Conservation (phyloP, 495 filamentous ascomycete genomes). For the Penicillium ucsense region DNA sequence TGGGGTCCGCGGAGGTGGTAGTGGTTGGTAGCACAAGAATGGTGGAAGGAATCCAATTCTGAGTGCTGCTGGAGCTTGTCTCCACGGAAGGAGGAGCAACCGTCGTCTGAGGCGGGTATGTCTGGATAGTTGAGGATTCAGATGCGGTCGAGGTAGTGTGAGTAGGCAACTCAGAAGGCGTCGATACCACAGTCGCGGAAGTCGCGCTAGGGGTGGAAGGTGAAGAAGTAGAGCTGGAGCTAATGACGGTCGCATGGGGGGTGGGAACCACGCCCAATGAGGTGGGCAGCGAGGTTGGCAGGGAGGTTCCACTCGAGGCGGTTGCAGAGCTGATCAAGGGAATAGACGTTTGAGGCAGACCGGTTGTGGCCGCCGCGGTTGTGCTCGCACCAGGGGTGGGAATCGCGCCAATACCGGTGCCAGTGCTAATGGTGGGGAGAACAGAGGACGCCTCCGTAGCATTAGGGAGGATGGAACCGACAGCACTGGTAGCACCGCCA, state of each 20-base stretch:
- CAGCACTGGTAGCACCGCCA: slow-evolving; percentile 2
- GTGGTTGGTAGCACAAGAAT: slow-evolving; percentile 16
- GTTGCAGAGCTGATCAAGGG: slow-evolving; percentile 12
- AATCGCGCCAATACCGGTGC: slow-evolving; percentile 9
- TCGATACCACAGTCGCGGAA: too few relatives aligned
- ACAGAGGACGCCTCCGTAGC: not conserved
- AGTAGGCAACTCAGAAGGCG: too few relatives aligned
- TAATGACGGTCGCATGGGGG: slow-evolving; percentile 10
- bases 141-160: slow-evolving; percentile 3
- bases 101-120: slow-evolving; percentile 11
- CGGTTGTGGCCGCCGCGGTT: not conserved
- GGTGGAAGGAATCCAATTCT: slow-evolving; percentile 21
- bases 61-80: slow-evolving; percentile 7
- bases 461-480: slow-evolving; percentile 2
- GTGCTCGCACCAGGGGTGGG: slow-evolving; percentile 5
- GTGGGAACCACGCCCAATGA: slow-evolving; percentile 14
- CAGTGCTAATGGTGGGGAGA: not conserved
- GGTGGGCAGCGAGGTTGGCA: slow-evolving; percentile 10
- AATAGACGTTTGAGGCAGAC: slow-evolving; percentile 7
- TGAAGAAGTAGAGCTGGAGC: slow-evolving; percentile 6
- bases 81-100: slow-evolving; percentile 4
- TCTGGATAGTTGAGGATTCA: slow-evolving; percentile 11
- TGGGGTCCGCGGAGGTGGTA: slow-evolving; percentile 14
- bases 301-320: slow-evolving; percentile 20
- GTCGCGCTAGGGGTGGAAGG: slow-evolving; percentile 3